A percentile compares a stretch with the other conserved stretches of the same genome.
phyloP scores from a whole-genome alignment of 352 stramenopile genomes.

The Pythium coloratum region DNA sequence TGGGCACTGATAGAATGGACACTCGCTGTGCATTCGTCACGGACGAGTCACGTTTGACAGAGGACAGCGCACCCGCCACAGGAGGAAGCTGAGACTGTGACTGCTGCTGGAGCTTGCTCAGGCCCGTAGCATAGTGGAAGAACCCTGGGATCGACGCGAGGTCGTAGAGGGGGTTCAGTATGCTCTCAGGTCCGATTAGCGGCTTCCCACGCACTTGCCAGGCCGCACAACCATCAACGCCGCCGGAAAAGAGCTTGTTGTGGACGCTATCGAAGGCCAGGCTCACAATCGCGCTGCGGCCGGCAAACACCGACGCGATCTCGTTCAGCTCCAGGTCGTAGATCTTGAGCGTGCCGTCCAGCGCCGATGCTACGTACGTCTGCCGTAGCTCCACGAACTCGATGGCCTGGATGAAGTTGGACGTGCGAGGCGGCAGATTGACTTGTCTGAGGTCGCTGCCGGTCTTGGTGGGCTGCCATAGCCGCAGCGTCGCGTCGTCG shows the following conservation, averaged over 20 bases:
- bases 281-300: conserved; percentile 48
- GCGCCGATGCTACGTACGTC: conserved; percentile 59
- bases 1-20: not conserved
- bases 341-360: conserved; percentile 63
- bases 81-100: not conserved
- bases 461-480: conserved; percentile 35
- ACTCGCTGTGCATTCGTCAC: not conserved
- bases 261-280: conserved; percentile 57
- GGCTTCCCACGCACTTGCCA: conserved; percentile 61
- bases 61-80: not conserved
- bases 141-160: conserved; percentile 47
- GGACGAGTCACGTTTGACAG: not conserved
- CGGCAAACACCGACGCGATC: conserved; percentile 50
- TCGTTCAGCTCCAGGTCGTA: conserved; percentile 63
- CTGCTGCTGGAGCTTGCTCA: conserved; percentile 4
- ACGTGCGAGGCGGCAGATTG: conserved; percentile 53
- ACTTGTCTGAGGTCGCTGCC: conserved; percentile 44
- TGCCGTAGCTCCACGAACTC: conserved; percentile 57
- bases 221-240: conserved; percentile 58
- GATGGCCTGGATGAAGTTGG: conserved; percentile 61
- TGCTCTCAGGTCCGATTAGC: conserved; percentile 34
- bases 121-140: conserved; percentile 31
- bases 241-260: conserved; percentile 55
- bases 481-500: conserved; percentile 45
- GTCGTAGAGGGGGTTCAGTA: conserved; percentile 62